phyloP scores from a whole-genome alignment of 192 early-diverging fungal genomes.

The Entophlyctis luteolus region DNA sequence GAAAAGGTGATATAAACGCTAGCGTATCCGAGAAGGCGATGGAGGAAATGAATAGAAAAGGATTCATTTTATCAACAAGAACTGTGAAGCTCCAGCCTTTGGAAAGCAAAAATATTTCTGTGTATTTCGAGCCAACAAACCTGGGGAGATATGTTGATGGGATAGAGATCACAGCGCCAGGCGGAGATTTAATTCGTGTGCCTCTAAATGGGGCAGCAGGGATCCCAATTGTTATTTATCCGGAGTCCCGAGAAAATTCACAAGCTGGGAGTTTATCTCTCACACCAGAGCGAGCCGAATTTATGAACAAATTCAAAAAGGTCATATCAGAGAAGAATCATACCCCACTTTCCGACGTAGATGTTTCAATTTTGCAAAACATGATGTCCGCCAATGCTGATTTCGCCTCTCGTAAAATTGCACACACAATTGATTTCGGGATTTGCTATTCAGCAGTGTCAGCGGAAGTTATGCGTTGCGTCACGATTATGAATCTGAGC shows the following conservation, averaged over 20 bases:
- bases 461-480: constrained; percentile 37
- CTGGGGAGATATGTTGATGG: constrained; percentile 48
- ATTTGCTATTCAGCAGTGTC: constrained; percentile 31
- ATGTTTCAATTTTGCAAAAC: constrained; percentile 49
- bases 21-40: background rate
- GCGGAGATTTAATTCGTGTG: constrained; percentile 50
- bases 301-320: constrained; percentile 50
- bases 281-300: constrained; percentile 51
- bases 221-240: constrained; percentile 58
- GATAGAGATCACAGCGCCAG: constrained; percentile 49
- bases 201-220: constrained; percentile 47
- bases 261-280: constrained; percentile 44
- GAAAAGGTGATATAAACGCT: background rate
- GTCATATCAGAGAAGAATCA: constrained; percentile 32
- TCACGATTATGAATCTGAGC: constrained; percentile 55
- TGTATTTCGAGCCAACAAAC: constrained; percentile 49
- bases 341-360: constrained; percentile 40
- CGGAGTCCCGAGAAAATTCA: constrained; percentile 48
- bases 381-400: constrained; percentile 53
- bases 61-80: constrained; percentile 36
- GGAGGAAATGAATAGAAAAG: constrained; percentile 25
- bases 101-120: constrained; percentile 41
- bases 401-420: constrained; percentile 34
- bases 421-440: constrained; percentile 58
- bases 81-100: constrained; percentile 40